A percentile compares a stretch with the other conserved stretches of the same genome.
Evolutionary conservation across 2,329 filamentous ascomycete species (phyloP).

Genomic region (Tricladium varicosporioides): DNA sequence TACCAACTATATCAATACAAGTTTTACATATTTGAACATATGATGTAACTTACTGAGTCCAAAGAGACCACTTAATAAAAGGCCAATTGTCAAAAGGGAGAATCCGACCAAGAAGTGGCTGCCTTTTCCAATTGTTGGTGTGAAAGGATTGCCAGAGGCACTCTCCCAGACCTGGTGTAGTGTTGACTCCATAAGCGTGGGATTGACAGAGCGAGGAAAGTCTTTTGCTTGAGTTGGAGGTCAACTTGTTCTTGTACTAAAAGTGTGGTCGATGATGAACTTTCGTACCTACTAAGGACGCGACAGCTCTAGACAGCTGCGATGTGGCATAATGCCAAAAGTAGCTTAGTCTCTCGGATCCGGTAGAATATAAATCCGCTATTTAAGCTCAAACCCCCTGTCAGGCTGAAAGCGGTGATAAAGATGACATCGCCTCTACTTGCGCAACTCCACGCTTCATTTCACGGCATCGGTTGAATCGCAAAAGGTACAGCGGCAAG

Average conservation of each 20-base stretch:
- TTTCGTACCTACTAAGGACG: background rate
- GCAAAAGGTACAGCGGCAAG: background rate
- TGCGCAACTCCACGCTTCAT: background rate
- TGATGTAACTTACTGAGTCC: constrained; percentile 67
- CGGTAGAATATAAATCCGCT: background rate
- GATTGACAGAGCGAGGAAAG: background rate
- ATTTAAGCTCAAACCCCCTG: background rate
- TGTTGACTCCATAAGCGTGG: constrained; percentile 71
- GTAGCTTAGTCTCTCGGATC: background rate
- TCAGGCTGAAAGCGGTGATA: background rate
- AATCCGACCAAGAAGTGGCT: constrained; percentile 83
- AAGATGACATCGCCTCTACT: background rate
- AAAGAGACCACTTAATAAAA: constrained; percentile 76
- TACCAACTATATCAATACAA: constrained; percentile 39
- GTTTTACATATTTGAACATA: background rate
- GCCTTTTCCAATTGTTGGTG: constrained; percentile 75
- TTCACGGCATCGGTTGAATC: background rate
- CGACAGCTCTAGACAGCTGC: background rate
- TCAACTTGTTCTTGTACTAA: background rate
- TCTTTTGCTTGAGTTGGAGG: background rate
- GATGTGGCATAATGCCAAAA: constrained; percentile 5
- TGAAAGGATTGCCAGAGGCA: constrained; percentile 82
- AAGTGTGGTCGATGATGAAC: background rate
- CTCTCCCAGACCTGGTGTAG: constrained; percentile 91
- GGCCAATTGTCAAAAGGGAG: constrained; percentile 67